phyloP scores from a whole-genome alignment of 2,329 filamentous ascomycete species.

The Aspergillus sp. region DNA sequence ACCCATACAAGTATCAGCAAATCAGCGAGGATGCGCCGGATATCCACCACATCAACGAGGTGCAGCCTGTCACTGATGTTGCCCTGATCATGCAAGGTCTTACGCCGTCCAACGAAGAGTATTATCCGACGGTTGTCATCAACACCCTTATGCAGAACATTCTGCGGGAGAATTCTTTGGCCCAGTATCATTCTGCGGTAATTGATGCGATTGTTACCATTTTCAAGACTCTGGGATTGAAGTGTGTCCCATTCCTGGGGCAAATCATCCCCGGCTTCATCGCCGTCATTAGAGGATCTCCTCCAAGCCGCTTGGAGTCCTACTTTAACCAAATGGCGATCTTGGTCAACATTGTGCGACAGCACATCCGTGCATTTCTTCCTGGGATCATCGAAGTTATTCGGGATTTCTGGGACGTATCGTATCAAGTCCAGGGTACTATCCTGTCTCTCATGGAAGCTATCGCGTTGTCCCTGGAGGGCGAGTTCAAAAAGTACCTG shows the following conservation, averaged over 20 bases:
- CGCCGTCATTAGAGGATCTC: conserved; percentile 75
- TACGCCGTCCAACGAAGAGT: conserved; percentile 94
- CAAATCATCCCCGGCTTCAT: conserved; percentile 94
- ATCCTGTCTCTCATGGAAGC: conserved; percentile 89
- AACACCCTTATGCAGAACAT: conserved; percentile 84
- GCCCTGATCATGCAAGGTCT: conserved; percentile 96
- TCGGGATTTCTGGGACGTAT: conserved; percentile 82
- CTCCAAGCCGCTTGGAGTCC: conserved; percentile 72
- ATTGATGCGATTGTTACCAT: conserved; percentile 99
- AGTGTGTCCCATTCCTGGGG: conserved; percentile 90
- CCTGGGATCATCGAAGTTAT: conserved; percentile 80
- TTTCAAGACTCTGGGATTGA: conserved; percentile 89
- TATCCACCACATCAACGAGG: conserved; percentile 61
- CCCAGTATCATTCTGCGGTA: conserved; percentile 85
- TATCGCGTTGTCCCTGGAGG: conserved; percentile 86
- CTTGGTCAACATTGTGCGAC: conserved; percentile 87
- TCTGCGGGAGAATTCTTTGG: conserved; percentile 80
- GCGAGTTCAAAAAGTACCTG: conserved; percentile 95
- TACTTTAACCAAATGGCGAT: conserved; percentile 97
- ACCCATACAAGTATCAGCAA: conserved; percentile 92
- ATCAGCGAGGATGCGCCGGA: conserved; percentile 86
- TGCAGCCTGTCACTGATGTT: conserved; percentile 76
- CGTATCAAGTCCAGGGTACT: conserved; percentile 75
- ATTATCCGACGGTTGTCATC: conserved; percentile 96
- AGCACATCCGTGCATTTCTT: conserved; percentile 89